phyloP scores from a whole-genome alignment of 75 land plant genomes.

The Pinus taeda region DNA sequence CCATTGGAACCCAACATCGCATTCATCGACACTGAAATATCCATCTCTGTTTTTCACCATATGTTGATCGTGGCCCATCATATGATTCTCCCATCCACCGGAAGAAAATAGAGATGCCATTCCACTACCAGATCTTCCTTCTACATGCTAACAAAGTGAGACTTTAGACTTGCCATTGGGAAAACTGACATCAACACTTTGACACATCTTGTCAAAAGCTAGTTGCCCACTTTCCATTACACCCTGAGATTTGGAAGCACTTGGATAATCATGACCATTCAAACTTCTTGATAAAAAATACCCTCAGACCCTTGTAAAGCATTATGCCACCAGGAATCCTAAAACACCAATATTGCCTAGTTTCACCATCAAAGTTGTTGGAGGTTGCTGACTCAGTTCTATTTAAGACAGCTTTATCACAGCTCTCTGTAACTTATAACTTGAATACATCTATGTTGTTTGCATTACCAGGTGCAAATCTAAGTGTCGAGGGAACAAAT shows the following conservation, averaged over 20 bases:
- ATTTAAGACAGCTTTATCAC: no score
- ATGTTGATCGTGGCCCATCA: slow-evolving; percentile 26
- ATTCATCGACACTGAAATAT: slow-evolving; percentile 26
- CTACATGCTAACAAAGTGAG: slow-evolving; percentile 23
- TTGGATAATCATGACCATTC: slow-evolving; percentile 10
- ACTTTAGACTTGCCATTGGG: slow-evolving; percentile 25
- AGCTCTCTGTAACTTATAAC: no score
- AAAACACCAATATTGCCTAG: slow-evolving; percentile 48
- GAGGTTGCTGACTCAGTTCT: no score
- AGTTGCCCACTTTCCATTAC: slow-evolving; percentile 12
- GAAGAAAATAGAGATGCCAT: slow-evolving; percentile 3
- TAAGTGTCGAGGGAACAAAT: slow-evolving; percentile 66
- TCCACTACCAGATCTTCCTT: slow-evolving; percentile 22
- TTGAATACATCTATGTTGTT: no score
- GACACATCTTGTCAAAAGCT: slow-evolving; percentile 3
- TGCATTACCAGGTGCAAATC: no score
- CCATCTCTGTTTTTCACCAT: slow-evolving; percentile 24
- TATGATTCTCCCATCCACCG: slow-evolving; percentile 33
- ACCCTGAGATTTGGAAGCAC: slow-evolving; percentile 12
- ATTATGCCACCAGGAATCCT: slow-evolving; percentile 90
- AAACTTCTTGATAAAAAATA: slow-evolving; percentile 32
- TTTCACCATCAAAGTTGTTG: no score
- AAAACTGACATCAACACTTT: slow-evolving; percentile 9
- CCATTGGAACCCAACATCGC: slow-evolving; percentile 24
- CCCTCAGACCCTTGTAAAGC: slow-evolving; percentile 20